These are phyloP conservation scores for Tieghemiomyces parasiticus DNA, from an alignment of 192 early-diverging fungal species.

Conservation along the genomic window DNA sequence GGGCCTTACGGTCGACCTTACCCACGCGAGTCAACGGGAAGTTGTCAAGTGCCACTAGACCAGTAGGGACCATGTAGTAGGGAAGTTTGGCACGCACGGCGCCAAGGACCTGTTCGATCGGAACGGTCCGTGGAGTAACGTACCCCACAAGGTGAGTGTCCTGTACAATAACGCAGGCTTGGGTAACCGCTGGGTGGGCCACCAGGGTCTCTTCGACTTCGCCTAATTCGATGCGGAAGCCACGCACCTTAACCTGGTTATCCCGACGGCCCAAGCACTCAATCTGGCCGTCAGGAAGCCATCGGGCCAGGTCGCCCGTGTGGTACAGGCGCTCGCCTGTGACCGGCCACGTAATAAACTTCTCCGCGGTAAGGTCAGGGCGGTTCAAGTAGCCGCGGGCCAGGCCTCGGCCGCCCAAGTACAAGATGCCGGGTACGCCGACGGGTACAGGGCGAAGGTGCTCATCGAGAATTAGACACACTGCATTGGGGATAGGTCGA, in stretches of 20 bases:
- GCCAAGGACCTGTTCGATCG: neutral
- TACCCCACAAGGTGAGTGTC: conserved; percentile 26
- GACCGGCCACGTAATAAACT: conserved; percentile 24
- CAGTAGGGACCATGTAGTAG: conserved; percentile 4
- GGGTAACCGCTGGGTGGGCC: conserved; percentile 11
- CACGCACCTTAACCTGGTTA: conserved; percentile 23
- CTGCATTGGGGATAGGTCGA: conserved; percentile 11
- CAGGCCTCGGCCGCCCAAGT: conserved; percentile 17
- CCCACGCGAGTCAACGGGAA: neutral
- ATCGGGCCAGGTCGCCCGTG: conserved; percentile 19
- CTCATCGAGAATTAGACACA: conserved; percentile 19
- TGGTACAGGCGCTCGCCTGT: conserved; percentile 15
- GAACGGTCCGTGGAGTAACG: conserved; percentile 15
- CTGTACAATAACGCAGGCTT: conserved; percentile 13
- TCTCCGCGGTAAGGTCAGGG: conserved; percentile 18
- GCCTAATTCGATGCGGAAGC: conserved; percentile 19
- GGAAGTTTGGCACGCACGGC: neutral
- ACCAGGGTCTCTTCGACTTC: conserved; percentile 16
- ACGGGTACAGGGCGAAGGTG: conserved; percentile 14
- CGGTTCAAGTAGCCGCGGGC: conserved; percentile 22
- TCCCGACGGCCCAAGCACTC: conserved; percentile 19
- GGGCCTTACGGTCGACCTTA: neutral
- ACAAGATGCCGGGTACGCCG: conserved; percentile 21
- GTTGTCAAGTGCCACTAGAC: neutral
- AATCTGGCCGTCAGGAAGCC: conserved; percentile 19